A percentile compares a stretch with the other conserved stretches of the same genome.
phyloP scores from a whole-genome alignment of 306 rosid species.

The Sesbania bispinosa region DNA sequence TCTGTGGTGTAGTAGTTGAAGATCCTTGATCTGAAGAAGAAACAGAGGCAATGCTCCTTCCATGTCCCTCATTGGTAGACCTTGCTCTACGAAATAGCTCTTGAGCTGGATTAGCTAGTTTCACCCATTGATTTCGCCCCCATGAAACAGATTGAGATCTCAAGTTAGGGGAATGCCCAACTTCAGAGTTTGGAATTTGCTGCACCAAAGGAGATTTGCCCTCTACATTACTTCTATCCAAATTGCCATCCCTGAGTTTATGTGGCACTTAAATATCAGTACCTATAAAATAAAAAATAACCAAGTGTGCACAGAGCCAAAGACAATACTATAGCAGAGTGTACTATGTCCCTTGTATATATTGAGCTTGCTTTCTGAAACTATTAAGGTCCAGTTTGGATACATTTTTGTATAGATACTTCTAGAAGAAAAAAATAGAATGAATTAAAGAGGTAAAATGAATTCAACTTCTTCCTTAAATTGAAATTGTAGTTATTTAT shows the following conservation, averaged over 20 bases:
- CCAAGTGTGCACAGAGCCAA: background rate
- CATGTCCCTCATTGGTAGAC: slow-evolving; percentile 28
- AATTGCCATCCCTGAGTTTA: slow-evolving; percentile 41
- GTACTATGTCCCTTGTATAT: too few relatives aligned
- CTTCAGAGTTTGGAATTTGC: slow-evolving; percentile 30
- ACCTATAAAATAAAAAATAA: background rate
- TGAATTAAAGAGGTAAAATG: too few relatives aligned
- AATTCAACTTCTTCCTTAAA: too few relatives aligned
- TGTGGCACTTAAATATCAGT: slow-evolving; percentile 32
- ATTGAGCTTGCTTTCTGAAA: too few relatives aligned
- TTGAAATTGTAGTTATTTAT: too few relatives aligned
- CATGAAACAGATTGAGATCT: slow-evolving; percentile 42
- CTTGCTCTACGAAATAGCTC: slow-evolving; percentile 43
- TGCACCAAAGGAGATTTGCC: slow-evolving; percentile 30
- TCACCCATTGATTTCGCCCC: slow-evolving; percentile 5
- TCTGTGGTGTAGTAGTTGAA: too few relatives aligned
- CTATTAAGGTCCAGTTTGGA: too few relatives aligned
- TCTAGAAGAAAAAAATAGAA: too few relatives aligned
- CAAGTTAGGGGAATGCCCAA: slow-evolving; percentile 15
- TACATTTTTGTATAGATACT: too few relatives aligned
- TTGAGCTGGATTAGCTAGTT: too few relatives aligned
- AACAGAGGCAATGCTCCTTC: slow-evolving; percentile 24
- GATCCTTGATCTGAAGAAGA: too few relatives aligned
- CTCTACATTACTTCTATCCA: slow-evolving; percentile 36
- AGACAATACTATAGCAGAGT: background rate